phyloP scores from a whole-genome alignment of 2,329 filamentous ascomycete species.

The Ceratocystis variospora region DNA sequence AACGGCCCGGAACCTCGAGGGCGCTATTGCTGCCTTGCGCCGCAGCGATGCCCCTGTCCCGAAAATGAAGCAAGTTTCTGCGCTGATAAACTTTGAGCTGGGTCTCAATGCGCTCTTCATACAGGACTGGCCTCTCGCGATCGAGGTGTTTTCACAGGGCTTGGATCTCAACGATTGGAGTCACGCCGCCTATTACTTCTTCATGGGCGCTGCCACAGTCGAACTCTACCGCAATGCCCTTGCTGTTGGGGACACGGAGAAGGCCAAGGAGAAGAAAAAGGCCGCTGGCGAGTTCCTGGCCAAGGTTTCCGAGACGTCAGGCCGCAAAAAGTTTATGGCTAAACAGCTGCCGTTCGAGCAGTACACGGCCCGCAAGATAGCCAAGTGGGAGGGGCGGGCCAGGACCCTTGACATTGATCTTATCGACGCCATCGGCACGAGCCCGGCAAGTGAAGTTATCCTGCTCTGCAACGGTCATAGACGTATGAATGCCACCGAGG shows the following conservation, averaged over 20 bases:
- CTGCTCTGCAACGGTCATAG: slow-evolving; percentile 88
- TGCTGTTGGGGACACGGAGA: slow-evolving; percentile 25
- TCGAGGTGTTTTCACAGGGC: slow-evolving; percentile 59
- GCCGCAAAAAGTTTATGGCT: slow-evolving; percentile 82
- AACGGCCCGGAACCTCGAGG: slow-evolving; percentile 50
- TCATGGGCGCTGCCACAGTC: slow-evolving; percentile 64
- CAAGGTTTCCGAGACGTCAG: slow-evolving; percentile 58
- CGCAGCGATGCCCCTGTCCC: slow-evolving; percentile 47
- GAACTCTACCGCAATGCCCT: slow-evolving; percentile 61
- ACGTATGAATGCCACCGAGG: slow-evolving; percentile 54
- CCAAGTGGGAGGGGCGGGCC: slow-evolving; percentile 73
- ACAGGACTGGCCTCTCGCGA: slow-evolving; percentile 61
- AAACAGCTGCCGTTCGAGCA: slow-evolving; percentile 79
- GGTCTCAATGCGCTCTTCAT: slow-evolving; percentile 65
- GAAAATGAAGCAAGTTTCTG: slow-evolving; percentile 77
- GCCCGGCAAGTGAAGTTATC: slow-evolving; percentile 77
- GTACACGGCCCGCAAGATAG: slow-evolving; percentile 69
- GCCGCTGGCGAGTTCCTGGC: slow-evolving; percentile 56
- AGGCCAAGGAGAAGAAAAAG: slow-evolving; percentile 43
- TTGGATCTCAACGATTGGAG: slow-evolving; percentile 82
- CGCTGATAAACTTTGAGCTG: slow-evolving; percentile 73
- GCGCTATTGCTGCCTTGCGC: slow-evolving; percentile 45
- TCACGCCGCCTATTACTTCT: slow-evolving; percentile 77
- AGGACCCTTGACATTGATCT: slow-evolving; percentile 53
- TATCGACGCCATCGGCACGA: slow-evolving; percentile 66